Conservation (phyloP, 2,329 filamentous ascomycete species). For the Calonectria ilicicola region DNA sequence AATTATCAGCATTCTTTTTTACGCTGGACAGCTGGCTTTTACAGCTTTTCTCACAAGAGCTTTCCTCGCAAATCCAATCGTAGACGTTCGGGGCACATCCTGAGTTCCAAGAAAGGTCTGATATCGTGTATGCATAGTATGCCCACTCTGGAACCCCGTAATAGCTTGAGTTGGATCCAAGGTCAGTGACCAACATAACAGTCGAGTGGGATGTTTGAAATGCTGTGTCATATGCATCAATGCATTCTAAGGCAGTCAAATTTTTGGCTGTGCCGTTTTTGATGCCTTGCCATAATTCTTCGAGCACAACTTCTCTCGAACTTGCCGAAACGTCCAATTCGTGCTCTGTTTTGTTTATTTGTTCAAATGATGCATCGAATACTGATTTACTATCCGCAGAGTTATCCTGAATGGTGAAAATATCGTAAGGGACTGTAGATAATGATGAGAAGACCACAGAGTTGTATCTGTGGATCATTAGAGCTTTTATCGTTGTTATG, state of each 20-base stretch:
- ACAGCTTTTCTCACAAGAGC: neutral
- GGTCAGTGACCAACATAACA: conserved; percentile 6
- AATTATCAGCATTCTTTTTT: conserved; percentile 1
- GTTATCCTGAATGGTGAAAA: neutral
- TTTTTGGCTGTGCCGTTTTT: neutral
- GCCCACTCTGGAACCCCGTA: neutral
- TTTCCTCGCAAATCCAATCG: conserved; percentile 2
- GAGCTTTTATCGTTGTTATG: neutral
- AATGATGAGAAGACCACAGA: conserved; percentile 22
- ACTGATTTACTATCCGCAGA: neutral
- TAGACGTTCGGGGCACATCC: neutral
- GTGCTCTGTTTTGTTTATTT: neutral
- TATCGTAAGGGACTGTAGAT: neutral
- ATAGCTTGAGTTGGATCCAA: neutral
- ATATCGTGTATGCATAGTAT: neutral
- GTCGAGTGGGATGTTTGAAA: conserved; percentile 18
- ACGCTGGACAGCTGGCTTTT: neutral
- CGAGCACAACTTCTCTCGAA: neutral
- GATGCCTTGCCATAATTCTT: neutral
- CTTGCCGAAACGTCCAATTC: neutral
- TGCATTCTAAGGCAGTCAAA: conserved; percentile 16
- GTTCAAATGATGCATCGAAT: neutral
- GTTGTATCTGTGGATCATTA: conserved; percentile 14
- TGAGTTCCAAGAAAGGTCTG: neutral
- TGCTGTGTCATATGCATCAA: conserved; percentile 9